Percentiles rank a stretch among this genome's conserved stretches.
Conservation (phyloP, 2,329 filamentous ascomycete species). For the Immersiporthe knoxdaviesiana region DNA sequence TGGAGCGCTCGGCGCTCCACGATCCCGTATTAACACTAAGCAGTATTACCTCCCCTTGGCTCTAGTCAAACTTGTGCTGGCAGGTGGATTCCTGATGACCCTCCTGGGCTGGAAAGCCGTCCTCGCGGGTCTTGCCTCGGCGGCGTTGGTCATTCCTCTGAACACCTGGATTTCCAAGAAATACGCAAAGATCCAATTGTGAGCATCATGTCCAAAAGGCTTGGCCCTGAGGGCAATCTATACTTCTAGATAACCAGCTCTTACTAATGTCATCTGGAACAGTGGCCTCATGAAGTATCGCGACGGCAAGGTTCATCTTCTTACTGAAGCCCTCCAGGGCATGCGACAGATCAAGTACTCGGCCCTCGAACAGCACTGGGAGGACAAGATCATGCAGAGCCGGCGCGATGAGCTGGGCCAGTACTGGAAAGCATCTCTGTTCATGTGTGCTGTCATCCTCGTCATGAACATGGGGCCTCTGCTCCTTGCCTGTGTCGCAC, state of each 20-base stretch:
- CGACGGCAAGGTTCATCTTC: slow-evolving; percentile 41
- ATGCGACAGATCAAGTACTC: slow-evolving; percentile 46
- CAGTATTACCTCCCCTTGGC: slow-evolving; percentile 40
- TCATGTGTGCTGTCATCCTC: slow-evolving; percentile 38
- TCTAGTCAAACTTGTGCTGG: slow-evolving; percentile 40
- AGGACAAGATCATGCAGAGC: slow-evolving; percentile 40
- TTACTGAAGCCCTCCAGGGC: slow-evolving; percentile 42
- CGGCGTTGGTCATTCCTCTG: slow-evolving; percentile 36
- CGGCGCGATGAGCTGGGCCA: slow-evolving; percentile 42
- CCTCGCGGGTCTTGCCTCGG: slow-evolving; percentile 37
- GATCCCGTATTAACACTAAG: slow-evolving; percentile 29
- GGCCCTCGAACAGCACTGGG: slow-evolving; percentile 41
- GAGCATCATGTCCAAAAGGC: background rate
- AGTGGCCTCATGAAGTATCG: slow-evolving; percentile 41
- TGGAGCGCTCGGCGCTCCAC: background rate
- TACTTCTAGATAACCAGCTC: background rate
- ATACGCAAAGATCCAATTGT: slow-evolving; percentile 39
- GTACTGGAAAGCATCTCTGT: slow-evolving; percentile 39
- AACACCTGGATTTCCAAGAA: slow-evolving; percentile 38
- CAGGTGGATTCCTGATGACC: slow-evolving; percentile 37
- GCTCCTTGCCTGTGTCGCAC: slow-evolving; percentile 39
- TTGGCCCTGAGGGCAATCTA: background rate
- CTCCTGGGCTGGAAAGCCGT: slow-evolving; percentile 41
- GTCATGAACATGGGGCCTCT: slow-evolving; percentile 40
- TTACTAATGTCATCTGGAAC: background rate